Evolutionary conservation across 306 rosid species (phyloP).

Genomic region (Fragaria iinumae): DNA sequence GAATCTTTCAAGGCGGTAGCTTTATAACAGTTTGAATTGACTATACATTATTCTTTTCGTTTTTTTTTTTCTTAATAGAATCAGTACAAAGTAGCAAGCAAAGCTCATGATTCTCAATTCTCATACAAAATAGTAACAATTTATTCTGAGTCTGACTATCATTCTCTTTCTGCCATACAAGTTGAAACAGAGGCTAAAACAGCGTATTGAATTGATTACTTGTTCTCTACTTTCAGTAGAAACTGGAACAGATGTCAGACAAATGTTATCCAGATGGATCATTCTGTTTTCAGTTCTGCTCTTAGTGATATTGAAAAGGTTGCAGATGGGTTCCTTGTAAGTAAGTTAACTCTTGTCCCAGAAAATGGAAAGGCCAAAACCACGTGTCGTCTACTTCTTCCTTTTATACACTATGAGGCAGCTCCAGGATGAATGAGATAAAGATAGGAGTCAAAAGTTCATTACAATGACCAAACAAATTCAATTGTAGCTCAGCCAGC

Average conservation of each 20-base stretch:
- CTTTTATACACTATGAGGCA: not conserved
- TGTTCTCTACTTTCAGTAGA: not conserved
- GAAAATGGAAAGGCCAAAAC: not conserved
- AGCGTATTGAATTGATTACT: not conserved
- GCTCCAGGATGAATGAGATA: constrained; percentile 10
- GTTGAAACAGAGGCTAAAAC: not conserved
- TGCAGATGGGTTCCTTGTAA: not conserved
- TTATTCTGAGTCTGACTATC: not conserved
- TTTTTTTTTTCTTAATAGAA: not conserved
- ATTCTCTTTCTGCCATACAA: not conserved
- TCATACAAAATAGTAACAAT: not conserved
- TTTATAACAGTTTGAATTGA: not conserved
- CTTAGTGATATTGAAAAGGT: not conserved
- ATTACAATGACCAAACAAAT: not conserved
- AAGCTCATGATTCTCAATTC: not conserved
- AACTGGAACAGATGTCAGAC: not conserved
- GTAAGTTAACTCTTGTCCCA: not conserved
- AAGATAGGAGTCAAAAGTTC: constrained; percentile 5
- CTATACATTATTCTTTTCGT: not conserved
- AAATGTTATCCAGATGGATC: not conserved
- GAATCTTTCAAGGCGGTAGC: not conserved
- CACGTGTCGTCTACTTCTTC: not conserved
- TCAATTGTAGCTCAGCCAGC: constrained; percentile 67
- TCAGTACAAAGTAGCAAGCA: not conserved
- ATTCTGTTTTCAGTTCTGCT: not conserved